Evolutionary conservation across 176 grass and related monocot genomes (phyloP).

Genomic region (Chrysopogon serrulatus): DNA sequence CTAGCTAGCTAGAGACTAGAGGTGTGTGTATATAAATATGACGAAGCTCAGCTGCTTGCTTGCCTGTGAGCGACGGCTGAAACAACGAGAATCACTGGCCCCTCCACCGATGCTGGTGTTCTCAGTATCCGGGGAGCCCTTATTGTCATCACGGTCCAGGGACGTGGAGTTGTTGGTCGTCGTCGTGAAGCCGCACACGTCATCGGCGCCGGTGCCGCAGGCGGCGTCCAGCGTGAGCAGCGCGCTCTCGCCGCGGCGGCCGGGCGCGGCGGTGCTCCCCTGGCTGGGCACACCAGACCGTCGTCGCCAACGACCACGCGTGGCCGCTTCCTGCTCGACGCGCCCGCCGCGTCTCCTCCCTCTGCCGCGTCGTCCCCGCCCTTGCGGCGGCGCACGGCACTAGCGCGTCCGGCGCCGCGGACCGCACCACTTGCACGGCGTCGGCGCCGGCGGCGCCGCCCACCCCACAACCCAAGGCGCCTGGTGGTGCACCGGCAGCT

Average conservation of each 20-base stretch:
- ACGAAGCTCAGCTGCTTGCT: not conserved
- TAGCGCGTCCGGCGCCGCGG: slow-evolving; percentile 42
- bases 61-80: slow-evolving; percentile 64
- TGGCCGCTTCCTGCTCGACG: slow-evolving; percentile 35
- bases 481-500: not conserved
- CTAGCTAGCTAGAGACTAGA: not conserved
- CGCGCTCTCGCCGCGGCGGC: slow-evolving; percentile 37
- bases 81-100: slow-evolving; percentile 58
- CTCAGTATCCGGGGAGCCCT: slow-evolving; percentile 66
- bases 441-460: not conserved
- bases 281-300: slow-evolving; percentile 62
- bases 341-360: not conserved
- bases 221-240: slow-evolving; percentile 42
- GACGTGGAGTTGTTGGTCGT: slow-evolving; percentile 70
- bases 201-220: slow-evolving; percentile 32
- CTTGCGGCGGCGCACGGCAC: slow-evolving; percentile 53
- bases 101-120: slow-evolving; percentile 61
- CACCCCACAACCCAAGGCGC: not conserved
- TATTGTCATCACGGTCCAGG: slow-evolving; percentile 28
- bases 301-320: slow-evolving; percentile 36
- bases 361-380: not conserved
- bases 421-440: not conserved
- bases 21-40: not conserved
- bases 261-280: slow-evolving; percentile 46
- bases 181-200: slow-evolving; percentile 44